A percentile compares a stretch with the other conserved stretches of the same genome.
Conservation (phyloP, 2,329 filamentous ascomycete genomes). For the Aureobasidium lini region DNA sequence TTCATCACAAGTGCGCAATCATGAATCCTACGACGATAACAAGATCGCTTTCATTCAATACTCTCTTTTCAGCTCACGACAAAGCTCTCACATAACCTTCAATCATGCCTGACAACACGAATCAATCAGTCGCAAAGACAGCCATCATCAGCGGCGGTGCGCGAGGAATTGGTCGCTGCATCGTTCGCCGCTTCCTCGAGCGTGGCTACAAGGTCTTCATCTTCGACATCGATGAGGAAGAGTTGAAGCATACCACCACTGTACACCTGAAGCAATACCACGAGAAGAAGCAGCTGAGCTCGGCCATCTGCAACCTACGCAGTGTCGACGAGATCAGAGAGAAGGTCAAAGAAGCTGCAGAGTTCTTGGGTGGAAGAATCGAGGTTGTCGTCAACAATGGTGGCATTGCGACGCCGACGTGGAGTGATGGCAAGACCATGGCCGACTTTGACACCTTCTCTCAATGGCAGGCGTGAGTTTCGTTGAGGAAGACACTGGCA, state of each 20-base stretch:
- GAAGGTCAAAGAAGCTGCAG: conserved; percentile 25
- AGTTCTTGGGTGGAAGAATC: conserved; percentile 27
- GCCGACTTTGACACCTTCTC: conserved; percentile 26
- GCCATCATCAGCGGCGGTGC: conserved; percentile 27
- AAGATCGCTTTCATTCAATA: too few species aligned
- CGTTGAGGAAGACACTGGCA: background rate
- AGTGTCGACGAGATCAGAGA: conserved; percentile 25
- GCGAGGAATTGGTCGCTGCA: conserved; percentile 29
- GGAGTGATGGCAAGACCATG: conserved; percentile 26
- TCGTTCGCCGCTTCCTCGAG: conserved; percentile 29
- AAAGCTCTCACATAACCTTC: background rate
- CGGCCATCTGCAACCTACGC: conserved; percentile 26
- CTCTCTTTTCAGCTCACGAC: background rate
- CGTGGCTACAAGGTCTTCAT: conserved; percentile 33
- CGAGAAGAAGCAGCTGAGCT: conserved; percentile 17
- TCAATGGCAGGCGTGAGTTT: conserved; percentile 28
- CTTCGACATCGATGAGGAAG: conserved; percentile 32
- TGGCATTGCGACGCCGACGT: conserved; percentile 28
- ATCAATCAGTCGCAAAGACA: conserved; percentile 4
- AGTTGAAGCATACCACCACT: conserved; percentile 29
- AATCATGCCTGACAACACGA: conserved; percentile 1
- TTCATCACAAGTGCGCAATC: background rate
- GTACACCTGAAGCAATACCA: conserved; percentile 24
- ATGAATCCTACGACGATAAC: background rate
- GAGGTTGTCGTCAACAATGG: conserved; percentile 37